Evolutionary conservation across 1,284 basidiomycete genomes (phyloP).

Genomic region (Cutaneotrichosporon curvatum): DNA sequence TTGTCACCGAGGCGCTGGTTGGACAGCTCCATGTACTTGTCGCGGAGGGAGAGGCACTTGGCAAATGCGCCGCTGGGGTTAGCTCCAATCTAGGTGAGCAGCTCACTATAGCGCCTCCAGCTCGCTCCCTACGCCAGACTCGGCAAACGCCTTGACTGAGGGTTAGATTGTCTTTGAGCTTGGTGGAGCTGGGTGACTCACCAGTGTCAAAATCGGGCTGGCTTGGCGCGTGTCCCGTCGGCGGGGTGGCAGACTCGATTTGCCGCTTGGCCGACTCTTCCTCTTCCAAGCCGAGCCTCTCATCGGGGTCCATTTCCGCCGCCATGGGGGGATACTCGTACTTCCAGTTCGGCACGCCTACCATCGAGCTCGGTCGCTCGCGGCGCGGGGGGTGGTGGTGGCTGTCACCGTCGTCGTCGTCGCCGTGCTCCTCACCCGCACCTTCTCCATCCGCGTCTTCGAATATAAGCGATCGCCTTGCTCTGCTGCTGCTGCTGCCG

Average conservation of each 20-base stretch:
- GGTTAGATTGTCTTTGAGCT: too few relatives aligned
- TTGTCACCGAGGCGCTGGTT: conserved; percentile 84
- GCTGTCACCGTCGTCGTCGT: conserved; percentile 3
- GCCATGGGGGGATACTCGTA: neutral
- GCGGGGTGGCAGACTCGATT: conserved; percentile 6
- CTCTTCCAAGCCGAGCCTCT: conserved; percentile 38
- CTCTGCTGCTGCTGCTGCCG: neutral
- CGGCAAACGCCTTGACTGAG: conserved; percentile 39
- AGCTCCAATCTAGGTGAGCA: neutral
- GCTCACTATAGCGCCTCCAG: conserved; percentile 47
- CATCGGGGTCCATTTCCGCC: conserved; percentile 34
- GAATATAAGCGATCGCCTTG: neutral
- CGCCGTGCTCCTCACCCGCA: neutral
- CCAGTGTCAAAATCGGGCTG: conserved; percentile 13
- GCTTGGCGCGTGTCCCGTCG: neutral
- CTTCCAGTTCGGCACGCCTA: too few relatives aligned
- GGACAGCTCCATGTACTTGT: conserved; percentile 83
- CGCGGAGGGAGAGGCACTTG: conserved; percentile 74
- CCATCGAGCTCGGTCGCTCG: too few relatives aligned
- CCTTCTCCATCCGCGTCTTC: neutral
- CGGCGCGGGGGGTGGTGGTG: neutral
- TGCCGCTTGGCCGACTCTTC: conserved; percentile 27
- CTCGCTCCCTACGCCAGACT: conserved; percentile 45
- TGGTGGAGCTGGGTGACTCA: conserved; percentile 11
- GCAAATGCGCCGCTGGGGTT: conserved; percentile 53